phyloP scores from a whole-genome alignment of 768 basidiomycete genomes.

The Mycena floridula region DNA sequence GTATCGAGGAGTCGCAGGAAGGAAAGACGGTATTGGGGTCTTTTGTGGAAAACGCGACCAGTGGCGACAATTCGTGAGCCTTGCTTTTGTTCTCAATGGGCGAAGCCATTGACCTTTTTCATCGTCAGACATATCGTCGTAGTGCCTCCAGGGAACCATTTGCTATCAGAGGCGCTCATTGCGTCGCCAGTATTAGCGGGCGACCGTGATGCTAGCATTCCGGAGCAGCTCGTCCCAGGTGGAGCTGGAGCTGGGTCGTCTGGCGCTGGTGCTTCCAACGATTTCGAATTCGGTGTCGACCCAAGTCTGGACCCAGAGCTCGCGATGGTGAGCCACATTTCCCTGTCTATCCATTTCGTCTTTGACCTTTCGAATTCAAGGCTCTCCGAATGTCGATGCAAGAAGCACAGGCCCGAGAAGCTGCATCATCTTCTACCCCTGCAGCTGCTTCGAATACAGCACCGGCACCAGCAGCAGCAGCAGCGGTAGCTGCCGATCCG shows the following conservation, averaged over 20 bases:
- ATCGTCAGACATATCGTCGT: conserved; percentile 72
- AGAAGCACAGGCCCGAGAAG: conserved; percentile 80
- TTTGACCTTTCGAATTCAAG: conserved; percentile 31
- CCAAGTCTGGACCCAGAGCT: conserved; percentile 94
- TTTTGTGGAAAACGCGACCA: conserved; percentile 79
- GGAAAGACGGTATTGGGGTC: conserved; percentile 62
- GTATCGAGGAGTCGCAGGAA: conserved; percentile 65
- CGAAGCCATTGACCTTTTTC: no score
- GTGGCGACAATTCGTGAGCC: conserved; percentile 82
- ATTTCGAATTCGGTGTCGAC: conserved; percentile 89
- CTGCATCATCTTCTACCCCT: no score
- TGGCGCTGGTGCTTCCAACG: conserved; percentile 32
- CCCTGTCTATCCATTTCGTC: neutral
- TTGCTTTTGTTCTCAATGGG: conserved; percentile 2
- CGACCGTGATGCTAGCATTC: conserved; percentile 66
- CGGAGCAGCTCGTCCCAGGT: conserved; percentile 49
- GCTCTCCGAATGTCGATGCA: conserved; percentile 97
- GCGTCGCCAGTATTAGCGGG: conserved; percentile 77
- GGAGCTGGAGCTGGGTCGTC: conserved; percentile 42
- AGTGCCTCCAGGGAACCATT: conserved; percentile 68
- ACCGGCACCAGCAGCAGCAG: conserved; percentile 23
- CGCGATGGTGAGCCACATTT: conserved; percentile 66
- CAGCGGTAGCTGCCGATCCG: conserved; percentile 29
- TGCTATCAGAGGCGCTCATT: conserved; percentile 80
- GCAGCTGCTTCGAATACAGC: no score